Base-by-base conservation (phyloP, 2,329 filamentous ascomycete species). In the Talaromyces sp. region DNA sequence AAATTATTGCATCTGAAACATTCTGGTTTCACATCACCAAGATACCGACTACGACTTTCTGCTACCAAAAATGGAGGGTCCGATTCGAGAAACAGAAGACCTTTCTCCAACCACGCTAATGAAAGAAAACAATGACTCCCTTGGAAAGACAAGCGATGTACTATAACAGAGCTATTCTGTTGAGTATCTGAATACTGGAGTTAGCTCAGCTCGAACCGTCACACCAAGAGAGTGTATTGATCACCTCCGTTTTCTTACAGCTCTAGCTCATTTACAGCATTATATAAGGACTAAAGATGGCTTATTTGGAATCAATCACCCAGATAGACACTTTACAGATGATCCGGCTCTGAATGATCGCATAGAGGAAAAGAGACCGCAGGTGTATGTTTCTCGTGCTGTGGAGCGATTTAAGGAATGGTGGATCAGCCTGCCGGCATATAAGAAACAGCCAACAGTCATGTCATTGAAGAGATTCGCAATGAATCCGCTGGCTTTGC, bases 191-290 rank as follows among this genome's bases (percentile, higher is more conserved):
- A 33, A 11, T 11, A 22, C 22, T 2, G 27, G n/a, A 7, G 8
- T 17, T 15, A 19, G 9, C 9, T 33, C 49, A n/a, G 8, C 33
- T 10, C 27, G n/a, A 5, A n/a, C 25, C 49, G 9, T 8, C 27
- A 52, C 17, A 17, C 15, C 49, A 31, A 31, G 9, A 33, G 27
- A 87, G 50, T 91, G 89, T 68, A 83, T 91, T 25, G 88, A 86
- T 0, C 91, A 95, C 73, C 82, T 94, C 35, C 91, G 91, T 73
- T 80, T 94, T 0, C 81, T 94, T 1, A 85, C 87, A 62, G 85
- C 87, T 9, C 83, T 94, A 65, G 85, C 90, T 68, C 82, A 82
- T 31, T 77, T 94, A 61, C 89, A 33, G 88, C 67, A 86, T 91
- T 65, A 83, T 7, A 57, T 57, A 19, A 39, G 33, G 54, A 88